Conservation (phyloP, 2,329 filamentous ascomycete species). For the Aspergillus chevalieri region DNA sequence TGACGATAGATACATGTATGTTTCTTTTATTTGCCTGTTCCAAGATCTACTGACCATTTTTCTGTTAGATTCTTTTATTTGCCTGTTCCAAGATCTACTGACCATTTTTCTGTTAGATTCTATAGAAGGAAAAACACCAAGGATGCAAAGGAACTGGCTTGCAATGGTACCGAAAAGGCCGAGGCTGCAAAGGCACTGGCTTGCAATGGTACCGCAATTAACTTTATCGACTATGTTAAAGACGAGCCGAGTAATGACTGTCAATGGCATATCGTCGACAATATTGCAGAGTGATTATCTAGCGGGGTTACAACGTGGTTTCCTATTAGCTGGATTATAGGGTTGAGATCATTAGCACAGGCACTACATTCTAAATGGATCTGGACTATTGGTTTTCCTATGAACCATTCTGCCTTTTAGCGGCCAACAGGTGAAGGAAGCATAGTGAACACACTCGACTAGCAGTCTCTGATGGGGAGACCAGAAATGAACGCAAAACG, state of each 20-base stretch:
- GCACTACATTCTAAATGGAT: not conserved
- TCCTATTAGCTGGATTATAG: not conserved
- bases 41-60: not conserved
- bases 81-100: too few species aligned
- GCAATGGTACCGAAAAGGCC: too few species aligned
- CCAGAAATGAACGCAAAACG: too few species aligned
- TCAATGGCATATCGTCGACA: not conserved
- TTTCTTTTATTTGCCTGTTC: not conserved
- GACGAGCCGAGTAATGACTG: too few species aligned
- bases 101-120: too few species aligned
- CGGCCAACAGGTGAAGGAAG: too few species aligned
- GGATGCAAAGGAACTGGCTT: too few species aligned
- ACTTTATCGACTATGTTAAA: not conserved
- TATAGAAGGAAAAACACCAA: not conserved
- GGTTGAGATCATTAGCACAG: not conserved
- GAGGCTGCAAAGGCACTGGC: not conserved
- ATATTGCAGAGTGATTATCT: not conserved
- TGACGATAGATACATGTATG: not conserved
- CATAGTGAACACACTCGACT: too few species aligned
- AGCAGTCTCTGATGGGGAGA: too few species aligned
- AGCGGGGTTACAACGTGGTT: not conserved
- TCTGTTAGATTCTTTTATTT: too few species aligned
- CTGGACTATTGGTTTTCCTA: not conserved
- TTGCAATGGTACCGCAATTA: not conserved
- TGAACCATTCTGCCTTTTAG: not conserved